A percentile compares a stretch with the other conserved stretches of the same genome.
phyloP scores from a whole-genome alignment of 2,329 filamentous ascomycete genomes.

The Sarocladiaceae sp. region DNA sequence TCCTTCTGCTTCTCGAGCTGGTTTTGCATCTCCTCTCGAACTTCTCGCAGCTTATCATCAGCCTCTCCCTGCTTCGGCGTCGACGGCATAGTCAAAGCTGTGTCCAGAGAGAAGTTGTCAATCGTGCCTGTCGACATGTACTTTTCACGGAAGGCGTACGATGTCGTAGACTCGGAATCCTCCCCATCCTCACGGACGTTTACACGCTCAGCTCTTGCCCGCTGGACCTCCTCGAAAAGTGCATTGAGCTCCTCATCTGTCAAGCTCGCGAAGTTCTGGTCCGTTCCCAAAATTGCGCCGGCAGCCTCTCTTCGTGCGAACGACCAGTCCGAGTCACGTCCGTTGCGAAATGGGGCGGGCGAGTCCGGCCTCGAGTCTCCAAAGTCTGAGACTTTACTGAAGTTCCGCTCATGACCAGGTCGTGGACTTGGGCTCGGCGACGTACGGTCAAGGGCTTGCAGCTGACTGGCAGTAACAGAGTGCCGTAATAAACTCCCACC shows the following conservation, averaged over 20 bases:
- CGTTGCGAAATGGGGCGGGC: constrained; percentile 61
- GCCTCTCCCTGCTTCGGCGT: constrained; percentile 75
- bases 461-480: constrained; percentile 60
- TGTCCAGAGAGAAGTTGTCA: constrained; percentile 95
- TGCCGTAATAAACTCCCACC: constrained; percentile 79
- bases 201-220: constrained; percentile 71
- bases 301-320: constrained; percentile 92
- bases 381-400: constrained; percentile 75
- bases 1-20: constrained; percentile 81
- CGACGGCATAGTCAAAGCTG: constrained; percentile 86
- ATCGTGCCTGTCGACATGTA: constrained; percentile 92
- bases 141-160: constrained; percentile 85
- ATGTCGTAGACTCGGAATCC: constrained; percentile 82
- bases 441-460: constrained; percentile 50
- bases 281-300: constrained; percentile 77
- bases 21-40: constrained; percentile 75
- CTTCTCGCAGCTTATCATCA: constrained; percentile 67
- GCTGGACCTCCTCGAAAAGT: constrained; percentile 89
- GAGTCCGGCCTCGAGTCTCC: constrained; percentile 76
- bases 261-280: constrained; percentile 84
- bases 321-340: constrained; percentile 88
- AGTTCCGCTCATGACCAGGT: constrained; percentile 67
- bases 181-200: constrained; percentile 73
- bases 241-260: constrained; percentile 92
- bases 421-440: constrained; percentile 58